phyloP scores from a whole-genome alignment of 1,284 basidiomycete genomes.

The Pisolithus thermaeus region DNA sequence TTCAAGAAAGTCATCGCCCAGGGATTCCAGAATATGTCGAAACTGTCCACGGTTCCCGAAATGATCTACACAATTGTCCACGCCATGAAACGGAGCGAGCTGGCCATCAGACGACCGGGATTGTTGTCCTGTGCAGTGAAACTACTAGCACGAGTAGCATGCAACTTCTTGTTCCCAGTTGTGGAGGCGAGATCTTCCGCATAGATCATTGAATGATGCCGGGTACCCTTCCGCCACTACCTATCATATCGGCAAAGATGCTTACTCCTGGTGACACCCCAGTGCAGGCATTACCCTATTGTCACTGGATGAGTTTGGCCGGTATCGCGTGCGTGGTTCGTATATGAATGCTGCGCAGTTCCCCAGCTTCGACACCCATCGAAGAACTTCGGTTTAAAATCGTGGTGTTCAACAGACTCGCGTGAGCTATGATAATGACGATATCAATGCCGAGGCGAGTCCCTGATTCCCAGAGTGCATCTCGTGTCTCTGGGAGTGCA shows the following conservation, averaged over 20 bases:
- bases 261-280: background rate
- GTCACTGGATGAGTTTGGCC: background rate
- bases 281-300: background rate
- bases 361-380: background rate
- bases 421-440: too few species aligned
- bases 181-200: slow-evolving; percentile 13
- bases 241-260: slow-evolving; percentile 1
- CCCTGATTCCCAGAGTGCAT: slow-evolving; percentile 8
- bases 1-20: slow-evolving; percentile 1
- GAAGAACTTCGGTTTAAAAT: too few species aligned
- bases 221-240: slow-evolving; percentile 1
- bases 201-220: slow-evolving; percentile 6
- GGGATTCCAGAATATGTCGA: slow-evolving; percentile 22
- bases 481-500: slow-evolving; percentile 11
- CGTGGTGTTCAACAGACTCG: too few species aligned
- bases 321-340: slow-evolving; percentile 1
- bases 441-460: slow-evolving; percentile 1
- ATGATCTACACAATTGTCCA: slow-evolving; percentile 6
- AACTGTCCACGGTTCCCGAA: slow-evolving; percentile 10
- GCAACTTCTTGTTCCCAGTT: background rate
- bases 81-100: slow-evolving; percentile 9
- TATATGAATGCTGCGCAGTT: slow-evolving; percentile 20
- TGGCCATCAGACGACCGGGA: slow-evolving; percentile 5
- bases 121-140: slow-evolving; percentile 2
- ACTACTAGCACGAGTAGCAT: background rate